Evolutionary conservation across 73 alveolate genomes (phyloP), one percentile per base, ranked within the genome.

Genomic region (Blepharisma stoltei): DNA sequence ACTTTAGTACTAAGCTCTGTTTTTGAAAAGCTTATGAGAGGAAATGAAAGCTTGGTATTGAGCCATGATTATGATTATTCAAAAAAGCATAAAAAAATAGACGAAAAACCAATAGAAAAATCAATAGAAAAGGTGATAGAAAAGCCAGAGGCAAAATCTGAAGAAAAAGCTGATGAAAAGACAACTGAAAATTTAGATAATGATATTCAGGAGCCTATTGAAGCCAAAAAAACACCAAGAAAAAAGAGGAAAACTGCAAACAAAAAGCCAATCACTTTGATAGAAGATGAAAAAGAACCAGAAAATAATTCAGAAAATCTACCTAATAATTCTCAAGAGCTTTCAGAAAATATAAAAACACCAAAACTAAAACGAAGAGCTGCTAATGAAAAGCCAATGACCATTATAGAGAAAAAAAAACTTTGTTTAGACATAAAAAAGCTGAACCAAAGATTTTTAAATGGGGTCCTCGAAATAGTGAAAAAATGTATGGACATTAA

Each of bases 1-100:
- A 78, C 86, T 8, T 44, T 45, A n/a, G 86, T 60, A 68, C 43
- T 78, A 48, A 54, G 81, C 44, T 38, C 55, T 14, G 27, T 43
- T 1, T 78, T 78, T 41, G 70, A 41, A 46, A 67, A 27, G 20
- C 41, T 66, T 44, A 50, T 78, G 43, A 20, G 49, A 45, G 86
- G 70, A 25, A 21, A 27, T 0, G 86, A 78, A 69, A 18, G 11
- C 41, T 2, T 44, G n/a, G 27, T 38, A 8, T 20, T 69, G 14
- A 32, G 41, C 41, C 41, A 32, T 32, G 41, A 32, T 32, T 32
- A 32, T 32, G 41, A 32, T 32, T 14, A 1, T n/a, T 47, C 11
- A 14, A 60, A 60, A 60, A 60, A 60, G 5, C 14, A 60, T 5
- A 0, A n/a, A 60, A 25, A 14, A 8, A 14, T 20, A 14, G 73